Conservation (phyloP, 177 flowering plant species). For the Vitis hybrid region DNA sequence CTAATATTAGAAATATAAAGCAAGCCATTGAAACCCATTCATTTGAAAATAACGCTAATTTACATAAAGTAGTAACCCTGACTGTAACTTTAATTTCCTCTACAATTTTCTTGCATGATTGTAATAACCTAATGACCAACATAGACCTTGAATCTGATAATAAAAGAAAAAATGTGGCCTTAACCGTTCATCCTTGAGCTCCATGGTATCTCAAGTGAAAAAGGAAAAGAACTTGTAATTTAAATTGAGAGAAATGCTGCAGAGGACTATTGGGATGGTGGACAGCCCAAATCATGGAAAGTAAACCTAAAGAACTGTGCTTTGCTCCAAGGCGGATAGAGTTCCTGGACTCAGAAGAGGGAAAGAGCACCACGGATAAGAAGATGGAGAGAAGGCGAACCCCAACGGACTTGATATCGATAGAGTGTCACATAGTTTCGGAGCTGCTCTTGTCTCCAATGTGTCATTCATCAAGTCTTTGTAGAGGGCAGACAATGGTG, state of each 20-base stretch:
- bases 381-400: constrained; percentile 26
- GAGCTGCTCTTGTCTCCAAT: neutral
- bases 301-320: constrained; percentile 19
- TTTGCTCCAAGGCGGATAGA: constrained; percentile 31
- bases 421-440: neutral
- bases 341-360: constrained; percentile 45
- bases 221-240: neutral
- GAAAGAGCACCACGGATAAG: constrained; percentile 30
- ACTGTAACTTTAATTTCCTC: no score
- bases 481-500: constrained; percentile 12
- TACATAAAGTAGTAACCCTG: no score
- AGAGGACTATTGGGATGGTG: neutral
- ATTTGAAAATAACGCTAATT: no score
- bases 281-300: neutral
- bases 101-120: no score
- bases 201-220: no score
- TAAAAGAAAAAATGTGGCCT: no score
- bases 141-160: no score
- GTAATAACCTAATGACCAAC: no score
- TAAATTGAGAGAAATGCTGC: neutral
- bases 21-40: no score
- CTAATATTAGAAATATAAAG: no score
- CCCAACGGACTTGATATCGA: constrained; percentile 11
- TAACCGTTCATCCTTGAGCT: no score
- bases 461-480: constrained; percentile 18